Base-by-base conservation (phyloP, 768 basidiomycete genomes). In the Phanerodontia chrysosporium region DNA sequence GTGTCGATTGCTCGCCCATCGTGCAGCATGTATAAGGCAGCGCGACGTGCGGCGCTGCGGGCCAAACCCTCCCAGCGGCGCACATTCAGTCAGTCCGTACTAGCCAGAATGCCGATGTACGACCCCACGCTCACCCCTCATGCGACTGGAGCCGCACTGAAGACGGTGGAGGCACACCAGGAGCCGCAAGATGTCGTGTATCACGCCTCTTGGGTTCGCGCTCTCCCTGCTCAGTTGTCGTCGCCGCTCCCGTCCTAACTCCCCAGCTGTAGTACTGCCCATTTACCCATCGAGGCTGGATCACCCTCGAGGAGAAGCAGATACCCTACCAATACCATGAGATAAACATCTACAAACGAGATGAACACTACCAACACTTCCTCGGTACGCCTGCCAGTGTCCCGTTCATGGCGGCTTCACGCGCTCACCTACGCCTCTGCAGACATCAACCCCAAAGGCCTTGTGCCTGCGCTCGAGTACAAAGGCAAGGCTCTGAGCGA, bases 321-420 rank as follows among this genome's bases (percentile, higher is more conserved):
- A 78, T 87, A 24, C 79, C 80, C 1, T 87, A 87, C 63, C 82
- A 83, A 60, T 85, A 84, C 65, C 77, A 78, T 57, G 82, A 85
- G 65, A 75, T 81, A 27, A 83, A 85, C 66, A 83, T 83, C 3
- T 87, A 86, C 73, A 10, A 42, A 5, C 39, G 16, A 4, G 39
- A 42, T 18, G 83, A 83, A 69, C 86, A 86, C 62, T 81, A 80
- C 60, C 68, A 74, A 7, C 73, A 78, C 28, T 82, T 80, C 62
- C 70, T 82, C 28, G 76, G 80, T 79, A 56, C 35, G 76, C 39
- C 8, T 42, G 9, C 39, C 18, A 18, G 4, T n/a, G n/a, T 8
- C 39, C 39, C 27, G 74, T 30, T 13, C 39, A n/a, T n/a, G n/a
- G n/a, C n/a, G 3, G 13, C 21, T 30, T 44, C 46, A 24, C 27